Percentiles rank a stretch among this genome's conserved stretches.
phyloP scores from a whole-genome alignment of 176 grass and related monocot species.

The Ampelocalamus luodianensis region DNA sequence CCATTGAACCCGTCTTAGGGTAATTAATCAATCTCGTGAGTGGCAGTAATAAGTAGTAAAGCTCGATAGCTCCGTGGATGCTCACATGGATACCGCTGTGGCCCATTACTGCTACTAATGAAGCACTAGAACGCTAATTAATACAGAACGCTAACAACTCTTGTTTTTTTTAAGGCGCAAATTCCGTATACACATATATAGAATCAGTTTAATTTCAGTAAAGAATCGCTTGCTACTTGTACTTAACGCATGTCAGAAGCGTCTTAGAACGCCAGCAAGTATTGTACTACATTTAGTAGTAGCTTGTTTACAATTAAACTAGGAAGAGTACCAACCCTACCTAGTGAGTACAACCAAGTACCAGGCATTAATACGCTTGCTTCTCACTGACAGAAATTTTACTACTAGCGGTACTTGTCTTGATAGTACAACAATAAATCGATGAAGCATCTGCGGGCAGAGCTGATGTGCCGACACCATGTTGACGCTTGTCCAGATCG shows the following conservation, averaged over 20 bases:
- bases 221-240: background rate
- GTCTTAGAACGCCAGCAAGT: no score
- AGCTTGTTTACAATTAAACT: background rate
- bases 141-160: background rate
- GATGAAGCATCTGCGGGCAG: background rate
- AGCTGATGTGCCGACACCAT: conserved; percentile 5
- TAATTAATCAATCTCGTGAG: conserved; percentile 12
- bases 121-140: no score
- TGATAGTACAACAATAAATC: background rate
- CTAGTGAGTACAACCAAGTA: background rate
- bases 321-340: background rate
- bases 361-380: background rate
- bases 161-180: background rate
- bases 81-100: conserved; percentile 30
- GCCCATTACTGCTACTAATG: background rate
- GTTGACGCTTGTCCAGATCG: background rate
- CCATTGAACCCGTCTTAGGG: background rate
- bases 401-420: background rate
- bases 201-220: background rate
- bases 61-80: background rate
- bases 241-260: background rate
- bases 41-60: background rate
- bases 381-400: background rate
- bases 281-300: no score
- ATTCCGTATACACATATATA: background rate